Evolutionary conservation across 2,329 filamentous ascomycete species (phyloP).

Genomic region (Fusarium sarcochroum): DNA sequence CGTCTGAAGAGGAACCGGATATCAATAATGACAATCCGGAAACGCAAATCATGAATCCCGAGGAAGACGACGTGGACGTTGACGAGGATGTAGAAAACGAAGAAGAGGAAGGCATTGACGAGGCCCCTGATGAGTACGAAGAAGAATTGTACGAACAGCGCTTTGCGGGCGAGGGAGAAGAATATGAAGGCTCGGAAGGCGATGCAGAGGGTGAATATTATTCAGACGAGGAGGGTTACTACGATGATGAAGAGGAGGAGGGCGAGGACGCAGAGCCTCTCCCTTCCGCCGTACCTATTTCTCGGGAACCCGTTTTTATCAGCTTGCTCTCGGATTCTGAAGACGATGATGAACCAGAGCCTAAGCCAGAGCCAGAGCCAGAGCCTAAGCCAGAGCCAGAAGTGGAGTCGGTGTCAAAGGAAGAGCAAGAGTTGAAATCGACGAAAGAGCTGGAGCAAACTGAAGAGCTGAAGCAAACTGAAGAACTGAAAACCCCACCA

Average conservation of each 20-base stretch:
- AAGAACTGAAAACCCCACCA: neutral
- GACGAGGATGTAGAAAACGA: conserved; percentile 49
- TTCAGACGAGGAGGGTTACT: conserved; percentile 48
- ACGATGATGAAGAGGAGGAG: conserved; percentile 42
- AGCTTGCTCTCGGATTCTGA: conserved; percentile 64
- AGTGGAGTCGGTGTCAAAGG: neutral
- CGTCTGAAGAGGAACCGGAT: conserved; percentile 49
- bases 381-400: conserved; percentile 5
- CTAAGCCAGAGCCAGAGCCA: conserved; percentile 11
- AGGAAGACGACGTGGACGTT: conserved; percentile 43
- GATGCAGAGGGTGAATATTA: conserved; percentile 49
- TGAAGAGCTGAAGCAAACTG: neutral
- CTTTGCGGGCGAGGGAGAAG: conserved; percentile 30
- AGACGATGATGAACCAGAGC: conserved; percentile 55
- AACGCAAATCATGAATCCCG: conserved; percentile 40
- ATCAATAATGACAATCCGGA: conserved; percentile 46
- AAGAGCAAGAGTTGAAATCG: conserved; percentile 13
- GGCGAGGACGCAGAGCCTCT: conserved; percentile 37
- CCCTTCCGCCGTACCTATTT: conserved; percentile 27
- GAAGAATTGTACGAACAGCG: conserved; percentile 48
- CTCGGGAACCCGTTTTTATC: conserved; percentile 60
- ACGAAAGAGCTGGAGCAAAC: neutral
- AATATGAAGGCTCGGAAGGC: conserved; percentile 49
- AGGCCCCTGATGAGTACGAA: conserved; percentile 35
- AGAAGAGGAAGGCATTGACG: conserved; percentile 37